Evolutionary conservation across 1,284 basidiomycete genomes (phyloP), one percentile per base, ranked within the genome.

Genomic region (Athelia sp.): DNA sequence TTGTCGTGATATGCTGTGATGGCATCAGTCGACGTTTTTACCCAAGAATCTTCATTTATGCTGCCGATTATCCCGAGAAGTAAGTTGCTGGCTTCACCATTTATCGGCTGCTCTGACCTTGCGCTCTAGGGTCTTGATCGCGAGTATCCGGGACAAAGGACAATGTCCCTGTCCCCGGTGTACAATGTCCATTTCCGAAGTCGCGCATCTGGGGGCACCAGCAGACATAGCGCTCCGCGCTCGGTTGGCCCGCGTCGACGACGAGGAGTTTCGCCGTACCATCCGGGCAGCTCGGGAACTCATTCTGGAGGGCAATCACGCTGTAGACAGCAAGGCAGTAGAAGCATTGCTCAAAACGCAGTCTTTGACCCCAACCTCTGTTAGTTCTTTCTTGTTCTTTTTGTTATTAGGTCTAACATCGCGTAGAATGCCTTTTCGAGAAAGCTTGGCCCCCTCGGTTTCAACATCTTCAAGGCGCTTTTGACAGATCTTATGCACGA

Each of bases 81-180:
- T 56, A 40, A 35, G 54, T 52, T 13, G n/a, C n/a, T 23, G 31
- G 19, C 8, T 10, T 32, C 26, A n/a, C 32, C 6, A 29, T 15
- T 34, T 13, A 8, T 46, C 4, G 14, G 8, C n/a, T n/a, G n/a
- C n/a, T 4, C 26, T 32, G 10, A 32, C 29, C 17, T 14, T 47
- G 21, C 13, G 18, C 18, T 40, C 22, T 19, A 51, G 52, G 26
- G 46, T 52, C n/a, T 45, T 52, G 1, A 31, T 59, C 15, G 55
- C 54, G 4, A 54, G 50, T 8, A 50, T 58, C 26, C 43, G 48
- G 14, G 42, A 49, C 29, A 23, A 51, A 23, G 58, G 58, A n/a
- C 3, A 19, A 3, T 57, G 53, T 43, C 58, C 56, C 2, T 61
- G 59, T 42, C 52, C 58, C 1, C 35, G 51, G 4, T 61, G 59